A percentile compares a stretch with the other conserved stretches of the same genome.
Evolutionary conservation across 176 grass and related monocot genomes (phyloP).

Genomic region (Oryza coarctata): DNA sequence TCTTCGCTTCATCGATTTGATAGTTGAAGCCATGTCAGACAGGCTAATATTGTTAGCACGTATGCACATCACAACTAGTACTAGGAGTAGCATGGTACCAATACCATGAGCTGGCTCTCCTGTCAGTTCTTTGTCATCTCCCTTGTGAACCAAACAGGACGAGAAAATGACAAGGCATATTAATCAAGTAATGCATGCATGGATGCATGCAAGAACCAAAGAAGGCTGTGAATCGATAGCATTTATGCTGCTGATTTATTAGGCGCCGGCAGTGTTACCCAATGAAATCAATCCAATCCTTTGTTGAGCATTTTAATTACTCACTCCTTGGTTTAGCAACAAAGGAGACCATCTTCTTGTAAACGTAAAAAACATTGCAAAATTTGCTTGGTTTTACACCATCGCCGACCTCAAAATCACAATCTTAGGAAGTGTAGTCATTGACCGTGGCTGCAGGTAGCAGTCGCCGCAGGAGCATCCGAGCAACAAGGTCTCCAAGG

Average conservation of each 20-base stretch:
- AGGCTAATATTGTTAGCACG: not conserved
- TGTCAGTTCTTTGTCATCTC: not conserved
- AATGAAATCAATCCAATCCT: not conserved
- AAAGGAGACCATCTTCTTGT: constrained; percentile 21
- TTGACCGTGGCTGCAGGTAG: constrained; percentile 15
- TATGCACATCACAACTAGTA: not conserved
- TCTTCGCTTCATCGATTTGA: too few relatives aligned
- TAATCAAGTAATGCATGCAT: not conserved
- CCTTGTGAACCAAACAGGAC: not conserved
- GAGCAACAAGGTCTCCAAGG: constrained; percentile 2
- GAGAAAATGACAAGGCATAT: not conserved
- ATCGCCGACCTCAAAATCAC: not conserved
- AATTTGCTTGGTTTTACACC: constrained; percentile 21
- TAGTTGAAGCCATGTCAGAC: too few relatives aligned
- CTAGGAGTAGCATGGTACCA: not conserved
- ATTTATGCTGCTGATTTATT: not conserved
- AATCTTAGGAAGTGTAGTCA: not conserved
- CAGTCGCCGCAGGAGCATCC: not conserved
- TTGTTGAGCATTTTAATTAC: not conserved
- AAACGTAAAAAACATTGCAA: constrained; percentile 9
- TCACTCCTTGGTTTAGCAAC: not conserved
- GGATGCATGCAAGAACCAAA: not conserved
- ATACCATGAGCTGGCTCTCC: not conserved
- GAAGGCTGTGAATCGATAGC: not conserved
- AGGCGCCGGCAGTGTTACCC: not conserved